These are phyloP conservation scores for Endotrypanum monterogeii DNA, from an alignment of 208 protist genomes.

Conservation along the genomic window DNA sequence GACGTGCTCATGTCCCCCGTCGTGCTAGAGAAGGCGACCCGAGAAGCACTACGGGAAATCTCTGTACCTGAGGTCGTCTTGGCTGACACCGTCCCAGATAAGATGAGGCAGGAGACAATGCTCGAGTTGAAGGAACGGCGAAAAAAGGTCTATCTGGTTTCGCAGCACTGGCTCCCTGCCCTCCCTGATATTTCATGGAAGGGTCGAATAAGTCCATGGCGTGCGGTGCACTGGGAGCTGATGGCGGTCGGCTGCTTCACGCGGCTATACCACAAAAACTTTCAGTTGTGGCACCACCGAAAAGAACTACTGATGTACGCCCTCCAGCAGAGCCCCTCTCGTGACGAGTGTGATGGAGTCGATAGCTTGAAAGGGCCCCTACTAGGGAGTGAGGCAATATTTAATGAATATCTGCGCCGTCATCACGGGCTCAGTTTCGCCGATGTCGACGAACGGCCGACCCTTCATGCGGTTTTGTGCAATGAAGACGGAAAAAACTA, in stretches of 20 bases:
- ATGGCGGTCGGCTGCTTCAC: constrained; percentile 38
- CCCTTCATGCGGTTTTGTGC: constrained; percentile 40
- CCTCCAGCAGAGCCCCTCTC: constrained; percentile 27
- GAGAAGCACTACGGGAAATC: constrained; percentile 24
- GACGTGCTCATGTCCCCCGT: constrained; percentile 48
- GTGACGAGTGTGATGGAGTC: neutral
- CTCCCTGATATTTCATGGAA: constrained; percentile 16
- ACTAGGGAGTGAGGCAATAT: constrained; percentile 7
- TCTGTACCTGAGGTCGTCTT: neutral
- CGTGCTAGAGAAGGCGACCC: constrained; percentile 31
- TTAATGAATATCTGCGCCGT: constrained; percentile 34
- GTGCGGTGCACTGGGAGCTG: constrained; percentile 79
- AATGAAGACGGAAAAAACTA: constrained; percentile 78
- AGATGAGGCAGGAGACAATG: constrained; percentile 6
- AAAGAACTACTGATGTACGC: constrained; percentile 54
- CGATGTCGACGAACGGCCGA: constrained; percentile 67
- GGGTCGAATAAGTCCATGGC: constrained; percentile 42
- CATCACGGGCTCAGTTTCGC: constrained; percentile 42
- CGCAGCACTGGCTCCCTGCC: constrained; percentile 32
- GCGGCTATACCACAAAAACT: constrained; percentile 70
- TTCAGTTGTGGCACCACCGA: constrained; percentile 88
- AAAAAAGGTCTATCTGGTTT: constrained; percentile 13
- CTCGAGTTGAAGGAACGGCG: neutral
- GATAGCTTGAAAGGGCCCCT: neutral
- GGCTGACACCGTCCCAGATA: neutral